These are phyloP conservation scores for Cryptococcus maquisensis DNA, from an alignment of 1,284 basidiomycete species.

Conservation along the genomic window DNA sequence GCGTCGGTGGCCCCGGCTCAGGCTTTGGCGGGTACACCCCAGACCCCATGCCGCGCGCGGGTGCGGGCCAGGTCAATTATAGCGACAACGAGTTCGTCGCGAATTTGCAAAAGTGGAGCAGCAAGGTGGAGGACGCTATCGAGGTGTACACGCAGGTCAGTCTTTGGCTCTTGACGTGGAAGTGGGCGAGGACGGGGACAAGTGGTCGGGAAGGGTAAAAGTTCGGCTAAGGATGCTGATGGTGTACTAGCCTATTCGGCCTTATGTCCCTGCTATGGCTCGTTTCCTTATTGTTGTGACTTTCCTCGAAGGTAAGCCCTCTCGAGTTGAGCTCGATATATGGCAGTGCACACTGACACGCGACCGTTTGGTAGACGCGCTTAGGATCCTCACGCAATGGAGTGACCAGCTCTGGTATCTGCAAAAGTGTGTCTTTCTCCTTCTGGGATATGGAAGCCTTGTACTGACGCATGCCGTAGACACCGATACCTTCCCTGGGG, in stretches of 20 bases:
- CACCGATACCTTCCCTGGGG: constrained; percentile 95
- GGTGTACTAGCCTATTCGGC: constrained; percentile 65
- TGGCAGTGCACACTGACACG: background rate
- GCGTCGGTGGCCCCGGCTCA: constrained; percentile 6
- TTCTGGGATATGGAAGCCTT: constrained; percentile 4
- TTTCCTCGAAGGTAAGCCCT: constrained; percentile 71
- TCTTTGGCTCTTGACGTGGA: background rate
- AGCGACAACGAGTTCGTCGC: constrained; percentile 70
- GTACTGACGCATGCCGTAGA: constrained; percentile 50
- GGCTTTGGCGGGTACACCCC: constrained; percentile 32
- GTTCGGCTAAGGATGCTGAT: background rate
- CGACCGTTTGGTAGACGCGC: constrained; percentile 55
- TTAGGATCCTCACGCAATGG: constrained; percentile 93
- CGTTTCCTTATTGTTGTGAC: constrained; percentile 97
- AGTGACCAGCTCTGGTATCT: constrained; percentile 95
- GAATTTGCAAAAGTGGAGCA: constrained; percentile 71
- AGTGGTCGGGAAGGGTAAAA: background rate
- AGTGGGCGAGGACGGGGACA: background rate
- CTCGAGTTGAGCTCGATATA: constrained; percentile 1
- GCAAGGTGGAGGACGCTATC: constrained; percentile 83
- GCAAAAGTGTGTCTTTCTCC: constrained; percentile 63
- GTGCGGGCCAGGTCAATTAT: constrained; percentile 46
- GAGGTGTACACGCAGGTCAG: constrained; percentile 77
- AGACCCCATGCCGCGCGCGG: constrained; percentile 34
- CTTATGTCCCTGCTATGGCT: constrained; percentile 90